Evolutionary conservation across 2,329 filamentous ascomycete species (phyloP).

Genomic region (Penicillium corylophilum): DNA sequence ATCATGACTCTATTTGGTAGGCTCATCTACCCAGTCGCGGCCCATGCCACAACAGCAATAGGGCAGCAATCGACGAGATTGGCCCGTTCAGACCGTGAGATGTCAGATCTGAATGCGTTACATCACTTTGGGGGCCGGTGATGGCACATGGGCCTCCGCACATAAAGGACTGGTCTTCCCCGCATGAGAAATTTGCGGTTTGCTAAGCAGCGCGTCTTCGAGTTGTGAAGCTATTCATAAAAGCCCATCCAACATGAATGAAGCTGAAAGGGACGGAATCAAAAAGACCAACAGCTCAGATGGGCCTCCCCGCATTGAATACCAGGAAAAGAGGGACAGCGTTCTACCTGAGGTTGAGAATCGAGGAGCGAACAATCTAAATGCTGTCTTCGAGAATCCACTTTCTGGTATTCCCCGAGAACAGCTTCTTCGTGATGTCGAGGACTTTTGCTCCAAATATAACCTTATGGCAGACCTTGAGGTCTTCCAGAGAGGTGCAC

Average conservation of each 20-base stretch:
- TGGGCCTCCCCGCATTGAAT: conserved; percentile 2
- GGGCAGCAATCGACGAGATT: not conserved
- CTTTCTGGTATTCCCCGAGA: conserved; percentile 54
- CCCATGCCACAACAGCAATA: conserved; percentile 1
- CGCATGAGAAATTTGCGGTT: not conserved
- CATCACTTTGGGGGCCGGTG: not conserved
- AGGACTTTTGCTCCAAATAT: conserved; percentile 53
- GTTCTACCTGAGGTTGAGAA: conserved; percentile 26
- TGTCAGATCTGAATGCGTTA: not conserved
- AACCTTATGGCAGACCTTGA: conserved; percentile 51
- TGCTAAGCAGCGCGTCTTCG: not conserved
- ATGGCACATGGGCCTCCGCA: not conserved
- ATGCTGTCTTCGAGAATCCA: conserved; percentile 52
- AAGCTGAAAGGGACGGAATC: not conserved
- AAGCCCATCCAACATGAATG: conserved; percentile 5
- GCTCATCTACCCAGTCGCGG: conserved; percentile 4
- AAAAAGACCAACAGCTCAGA: not conserved
- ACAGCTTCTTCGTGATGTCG: conserved; percentile 55
- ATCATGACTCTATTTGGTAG: not conserved
- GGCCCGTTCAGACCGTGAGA: not conserved
- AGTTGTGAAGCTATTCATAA: not conserved
- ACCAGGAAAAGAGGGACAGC: conserved; percentile 11
- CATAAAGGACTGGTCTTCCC: conserved; percentile 6
- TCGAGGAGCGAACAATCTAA: conserved; percentile 26
- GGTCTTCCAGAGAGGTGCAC: conserved; percentile 52